Conservation (phyloP, 805 yeast species). For the Candida methanosorbosa region DNA sequence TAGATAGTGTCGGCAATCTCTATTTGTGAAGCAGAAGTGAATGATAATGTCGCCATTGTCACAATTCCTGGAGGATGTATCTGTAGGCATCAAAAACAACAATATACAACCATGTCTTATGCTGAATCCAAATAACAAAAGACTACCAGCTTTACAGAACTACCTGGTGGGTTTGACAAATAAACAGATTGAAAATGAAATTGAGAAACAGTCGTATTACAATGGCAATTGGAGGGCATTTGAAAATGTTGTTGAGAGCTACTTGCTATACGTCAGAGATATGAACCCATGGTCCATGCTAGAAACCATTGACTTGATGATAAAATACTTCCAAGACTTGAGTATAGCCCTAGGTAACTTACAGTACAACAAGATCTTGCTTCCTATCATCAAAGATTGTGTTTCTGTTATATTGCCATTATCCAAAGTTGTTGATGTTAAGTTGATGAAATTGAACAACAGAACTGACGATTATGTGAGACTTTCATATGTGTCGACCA, state of each 20-base stretch:
- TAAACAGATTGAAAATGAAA: slow-evolving; percentile 15
- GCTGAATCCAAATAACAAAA: slow-evolving; percentile 13
- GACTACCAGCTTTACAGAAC: slow-evolving; percentile 18
- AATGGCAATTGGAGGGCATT: slow-evolving; percentile 35
- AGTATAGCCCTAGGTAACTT: slow-evolving; percentile 41
- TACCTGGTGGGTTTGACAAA: slow-evolving; percentile 13
- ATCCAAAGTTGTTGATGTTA: slow-evolving; percentile 31
- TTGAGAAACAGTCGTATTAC: slow-evolving; percentile 21
- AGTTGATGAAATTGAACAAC: slow-evolving; percentile 28
- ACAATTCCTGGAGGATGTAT: too few relatives aligned
- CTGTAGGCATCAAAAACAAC: too few relatives aligned
- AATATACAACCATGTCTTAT: too few relatives aligned
- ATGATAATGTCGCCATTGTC: too few relatives aligned
- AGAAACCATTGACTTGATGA: slow-evolving; percentile 46
- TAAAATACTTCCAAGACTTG: slow-evolving; percentile 36
- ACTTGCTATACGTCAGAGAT: slow-evolving; percentile 36
- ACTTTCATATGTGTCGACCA: slow-evolving; percentile 37
- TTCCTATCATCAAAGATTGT: slow-evolving; percentile 28
- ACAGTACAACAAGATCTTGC: slow-evolving; percentile 26
- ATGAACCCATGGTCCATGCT: slow-evolving; percentile 48
- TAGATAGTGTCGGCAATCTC: too few relatives aligned
- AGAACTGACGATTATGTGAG: slow-evolving; percentile 29
- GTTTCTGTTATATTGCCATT: slow-evolving; percentile 34
- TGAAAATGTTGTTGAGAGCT: slow-evolving; percentile 32
- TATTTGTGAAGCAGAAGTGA: too few relatives aligned